Conservation (phyloP, 306 rosid genomes). For the Malus sylvestris region DNA sequence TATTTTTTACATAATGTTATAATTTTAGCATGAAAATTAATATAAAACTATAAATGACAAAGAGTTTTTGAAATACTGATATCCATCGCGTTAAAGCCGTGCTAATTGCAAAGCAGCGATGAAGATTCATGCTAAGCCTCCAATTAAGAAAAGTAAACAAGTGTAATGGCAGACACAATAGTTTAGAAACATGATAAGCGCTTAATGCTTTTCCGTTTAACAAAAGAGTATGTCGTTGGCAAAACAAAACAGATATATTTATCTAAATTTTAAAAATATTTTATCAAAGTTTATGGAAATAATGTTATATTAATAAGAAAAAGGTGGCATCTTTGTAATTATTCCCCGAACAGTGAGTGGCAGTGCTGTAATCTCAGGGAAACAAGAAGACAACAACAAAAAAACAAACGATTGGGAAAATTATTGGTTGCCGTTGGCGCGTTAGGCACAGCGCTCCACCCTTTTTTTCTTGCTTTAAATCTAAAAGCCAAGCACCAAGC, state of each 20-base stretch:
- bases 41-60: too few species aligned
- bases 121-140: not conserved
- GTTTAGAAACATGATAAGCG: too few species aligned
- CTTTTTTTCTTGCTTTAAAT: not conserved
- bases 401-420: not conserved
- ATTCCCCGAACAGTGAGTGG: not conserved
- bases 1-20: too few species aligned
- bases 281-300: not conserved
- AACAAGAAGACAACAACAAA: not conserved
- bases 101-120: not conserved
- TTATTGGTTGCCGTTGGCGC: conserved; percentile 1
- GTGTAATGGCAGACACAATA: not conserved
- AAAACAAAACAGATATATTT: not conserved
- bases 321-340: not conserved
- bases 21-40: too few species aligned
- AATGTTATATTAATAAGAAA: not conserved
- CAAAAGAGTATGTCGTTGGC: not conserved
- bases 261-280: too few species aligned
- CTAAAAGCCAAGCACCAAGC: not conserved
- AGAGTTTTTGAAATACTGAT: too few species aligned
- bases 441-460: not conserved
- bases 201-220: not conserved
- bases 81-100: not conserved
- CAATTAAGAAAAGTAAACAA: not conserved
- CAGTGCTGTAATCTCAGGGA: not conserved